Evolutionary conservation across 2,329 filamentous ascomycete genomes (phyloP).

Genomic region (Verticillium zaregamsianum): DNA sequence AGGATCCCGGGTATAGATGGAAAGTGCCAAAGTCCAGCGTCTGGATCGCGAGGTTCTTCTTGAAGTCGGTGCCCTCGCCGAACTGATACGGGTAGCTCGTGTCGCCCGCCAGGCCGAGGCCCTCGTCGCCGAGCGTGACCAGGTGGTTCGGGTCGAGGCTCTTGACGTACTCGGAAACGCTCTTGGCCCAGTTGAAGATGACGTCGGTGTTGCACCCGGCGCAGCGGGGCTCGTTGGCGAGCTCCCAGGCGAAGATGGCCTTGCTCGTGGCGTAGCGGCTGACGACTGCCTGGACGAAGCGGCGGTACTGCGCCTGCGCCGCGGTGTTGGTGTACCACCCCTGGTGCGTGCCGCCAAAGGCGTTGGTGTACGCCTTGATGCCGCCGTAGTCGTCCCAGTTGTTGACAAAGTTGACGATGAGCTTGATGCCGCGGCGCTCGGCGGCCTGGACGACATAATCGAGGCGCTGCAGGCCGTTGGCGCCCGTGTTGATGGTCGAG

Average conservation of each 20-base stretch:
- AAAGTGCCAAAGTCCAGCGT: conserved; percentile 45
- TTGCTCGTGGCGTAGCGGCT: conserved; percentile 41
- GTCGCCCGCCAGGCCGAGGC: conserved; percentile 42
- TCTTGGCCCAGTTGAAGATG: conserved; percentile 56
- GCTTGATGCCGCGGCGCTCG: conserved; percentile 54
- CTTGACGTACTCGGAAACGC: conserved; percentile 59
- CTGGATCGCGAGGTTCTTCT: conserved; percentile 43
- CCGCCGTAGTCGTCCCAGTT: conserved; percentile 67
- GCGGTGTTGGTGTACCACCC: conserved; percentile 53
- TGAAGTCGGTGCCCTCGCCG: conserved; percentile 47
- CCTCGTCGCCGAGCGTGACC: conserved; percentile 59
- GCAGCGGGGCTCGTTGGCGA: conserved; percentile 57
- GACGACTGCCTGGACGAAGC: conserved; percentile 45
- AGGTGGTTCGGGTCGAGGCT: conserved; percentile 57
- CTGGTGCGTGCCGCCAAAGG: conserved; percentile 49
- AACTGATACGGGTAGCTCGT: conserved; percentile 47
- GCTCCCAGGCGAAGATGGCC: conserved; percentile 51
- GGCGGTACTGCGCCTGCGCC: conserved; percentile 51
- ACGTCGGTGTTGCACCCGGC: conserved; percentile 53
- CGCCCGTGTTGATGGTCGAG: conserved; percentile 57
- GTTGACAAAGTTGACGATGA: conserved; percentile 64
- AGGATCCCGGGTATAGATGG: conserved; percentile 24
- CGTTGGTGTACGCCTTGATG: conserved; percentile 55
- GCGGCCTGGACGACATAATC: conserved; percentile 60
- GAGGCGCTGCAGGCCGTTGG: conserved; percentile 54